Evolutionary conservation across 306 rosid species (phyloP).

Genomic region (Echinosophora koreensis): DNA sequence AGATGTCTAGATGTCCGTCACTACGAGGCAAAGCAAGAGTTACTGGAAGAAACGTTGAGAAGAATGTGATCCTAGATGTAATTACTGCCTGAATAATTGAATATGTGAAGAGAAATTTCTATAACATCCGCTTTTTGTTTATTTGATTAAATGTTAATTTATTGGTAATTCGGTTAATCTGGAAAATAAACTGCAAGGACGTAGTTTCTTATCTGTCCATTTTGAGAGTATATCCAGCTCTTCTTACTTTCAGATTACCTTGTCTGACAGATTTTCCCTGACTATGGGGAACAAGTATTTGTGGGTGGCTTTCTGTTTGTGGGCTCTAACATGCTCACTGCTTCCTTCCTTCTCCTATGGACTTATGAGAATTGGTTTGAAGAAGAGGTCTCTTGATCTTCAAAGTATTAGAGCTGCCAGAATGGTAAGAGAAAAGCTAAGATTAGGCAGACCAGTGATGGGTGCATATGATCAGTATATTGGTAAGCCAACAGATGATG

Average conservation of each 20-base stretch:
- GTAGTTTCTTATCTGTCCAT: not conserved
- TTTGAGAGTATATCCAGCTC: conserved; percentile 5
- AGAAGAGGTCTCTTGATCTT: conserved; percentile 73
- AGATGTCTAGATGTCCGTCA: too few relatives aligned
- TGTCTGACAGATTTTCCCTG: conserved; percentile 50
- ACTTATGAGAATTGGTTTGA: conserved; percentile 68
- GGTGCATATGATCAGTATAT: conserved; percentile 44
- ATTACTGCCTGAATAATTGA: not conserved
- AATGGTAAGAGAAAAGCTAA: conserved; percentile 50
- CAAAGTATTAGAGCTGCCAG: conserved; percentile 63
- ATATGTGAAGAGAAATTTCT: not conserved
- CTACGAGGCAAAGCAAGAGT: not conserved
- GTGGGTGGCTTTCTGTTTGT: conserved; percentile 58
- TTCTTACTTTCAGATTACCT: not conserved
- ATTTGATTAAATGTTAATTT: conserved; percentile 1
- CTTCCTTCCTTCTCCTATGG: conserved; percentile 70
- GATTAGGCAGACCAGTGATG: conserved; percentile 39
- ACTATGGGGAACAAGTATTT: conserved; percentile 66
- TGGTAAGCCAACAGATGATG: conserved; percentile 52
- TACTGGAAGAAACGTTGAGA: not conserved
- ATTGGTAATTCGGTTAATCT: not conserved
- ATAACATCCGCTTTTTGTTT: not conserved
- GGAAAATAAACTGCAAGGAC: not conserved
- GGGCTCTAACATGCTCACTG: conserved; percentile 68
- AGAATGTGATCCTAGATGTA: conserved; percentile 6